Evolutionary conservation across 805 yeast genomes (phyloP).

Genomic region (Cyberlindnera galapagoensis): DNA sequence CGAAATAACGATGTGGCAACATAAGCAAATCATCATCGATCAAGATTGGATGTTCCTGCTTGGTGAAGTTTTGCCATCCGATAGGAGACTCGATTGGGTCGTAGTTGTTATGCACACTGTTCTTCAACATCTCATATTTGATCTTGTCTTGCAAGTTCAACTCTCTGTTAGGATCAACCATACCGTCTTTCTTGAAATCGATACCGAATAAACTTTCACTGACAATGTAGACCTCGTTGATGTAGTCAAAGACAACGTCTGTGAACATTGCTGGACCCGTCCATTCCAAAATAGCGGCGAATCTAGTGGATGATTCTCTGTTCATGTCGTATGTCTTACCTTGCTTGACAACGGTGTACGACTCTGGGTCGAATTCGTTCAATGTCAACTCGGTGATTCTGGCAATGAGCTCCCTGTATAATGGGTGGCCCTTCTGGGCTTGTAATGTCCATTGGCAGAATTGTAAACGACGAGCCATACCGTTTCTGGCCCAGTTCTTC

Average conservation of each 20-base stretch:
- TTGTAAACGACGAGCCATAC: constrained; percentile 45
- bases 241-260: constrained; percentile 36
- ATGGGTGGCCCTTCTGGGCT: constrained; percentile 55
- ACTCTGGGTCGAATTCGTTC: constrained; percentile 28
- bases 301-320: constrained; percentile 46
- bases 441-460: constrained; percentile 58
- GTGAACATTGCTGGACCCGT: constrained; percentile 49
- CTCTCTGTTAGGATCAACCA: constrained; percentile 1
- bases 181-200: background rate
- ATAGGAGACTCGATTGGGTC: constrained; percentile 2
- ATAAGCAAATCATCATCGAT: constrained; percentile 56
- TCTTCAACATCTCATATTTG: background rate
- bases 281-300: constrained; percentile 54
- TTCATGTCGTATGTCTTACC: constrained; percentile 30
- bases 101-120: constrained; percentile 1
- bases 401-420: constrained; percentile 48
- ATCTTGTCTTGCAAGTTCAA: constrained; percentile 1
- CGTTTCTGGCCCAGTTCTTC: constrained; percentile 43
- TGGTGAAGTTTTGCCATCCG: constrained; percentile 5
- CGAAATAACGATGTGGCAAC: constrained; percentile 59
- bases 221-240: constrained; percentile 8
- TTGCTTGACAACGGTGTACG: constrained; percentile 17
- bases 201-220: background rate
- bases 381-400: constrained; percentile 46
- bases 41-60: constrained; percentile 4